A percentile compares a stretch with the other conserved stretches of the same genome.
These are phyloP conservation scores for Claviceps cyperi DNA, from an alignment of 2,329 filamentous ascomycete genomes.

Conservation along the genomic window DNA sequence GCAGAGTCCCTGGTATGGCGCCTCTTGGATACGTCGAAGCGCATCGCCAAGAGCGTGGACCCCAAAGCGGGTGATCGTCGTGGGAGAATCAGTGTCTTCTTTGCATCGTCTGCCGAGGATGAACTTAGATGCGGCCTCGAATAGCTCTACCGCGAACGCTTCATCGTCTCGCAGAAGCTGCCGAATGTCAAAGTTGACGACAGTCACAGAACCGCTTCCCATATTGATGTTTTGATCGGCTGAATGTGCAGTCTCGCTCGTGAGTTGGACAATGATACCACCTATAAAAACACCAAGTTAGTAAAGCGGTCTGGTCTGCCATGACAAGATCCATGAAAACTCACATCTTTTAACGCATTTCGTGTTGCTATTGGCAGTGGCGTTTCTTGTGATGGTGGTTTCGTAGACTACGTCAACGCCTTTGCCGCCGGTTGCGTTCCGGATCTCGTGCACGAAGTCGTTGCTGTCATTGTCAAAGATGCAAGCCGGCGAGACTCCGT, in stretches of 20 bases:
- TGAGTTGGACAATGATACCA: conserved; percentile 20
- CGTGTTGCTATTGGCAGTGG: conserved; percentile 17
- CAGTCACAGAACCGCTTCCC: conserved; percentile 10
- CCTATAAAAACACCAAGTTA: conserved; percentile 9
- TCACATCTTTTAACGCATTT: conserved; percentile 23
- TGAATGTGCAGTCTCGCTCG: conserved; percentile 11
- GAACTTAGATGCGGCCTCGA: conserved; percentile 10
- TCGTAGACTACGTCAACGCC: conserved; percentile 33
- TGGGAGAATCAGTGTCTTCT: background rate
- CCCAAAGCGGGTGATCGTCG: conserved; percentile 4
- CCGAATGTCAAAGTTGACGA: conserved; percentile 20
- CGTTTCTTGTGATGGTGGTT: conserved; percentile 24
- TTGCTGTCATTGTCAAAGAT: conserved; percentile 25
- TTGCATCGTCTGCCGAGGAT: background rate
- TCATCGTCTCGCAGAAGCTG: conserved; percentile 19
- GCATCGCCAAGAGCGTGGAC: conserved; percentile 14
- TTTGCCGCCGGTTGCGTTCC: conserved; percentile 16
- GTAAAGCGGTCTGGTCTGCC: background rate
- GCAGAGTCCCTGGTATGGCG: conserved; percentile 13
- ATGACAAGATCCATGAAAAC: conserved; percentile 3
- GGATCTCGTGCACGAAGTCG: conserved; percentile 19
- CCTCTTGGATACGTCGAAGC: conserved; percentile 13
- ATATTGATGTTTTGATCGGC: background rate
- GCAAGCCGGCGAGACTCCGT: conserved; percentile 19
- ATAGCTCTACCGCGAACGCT: conserved; percentile 16